Evolutionary conservation across 495 filamentous ascomycete species (phyloP).

Genomic region (Lophium mytilinum): DNA sequence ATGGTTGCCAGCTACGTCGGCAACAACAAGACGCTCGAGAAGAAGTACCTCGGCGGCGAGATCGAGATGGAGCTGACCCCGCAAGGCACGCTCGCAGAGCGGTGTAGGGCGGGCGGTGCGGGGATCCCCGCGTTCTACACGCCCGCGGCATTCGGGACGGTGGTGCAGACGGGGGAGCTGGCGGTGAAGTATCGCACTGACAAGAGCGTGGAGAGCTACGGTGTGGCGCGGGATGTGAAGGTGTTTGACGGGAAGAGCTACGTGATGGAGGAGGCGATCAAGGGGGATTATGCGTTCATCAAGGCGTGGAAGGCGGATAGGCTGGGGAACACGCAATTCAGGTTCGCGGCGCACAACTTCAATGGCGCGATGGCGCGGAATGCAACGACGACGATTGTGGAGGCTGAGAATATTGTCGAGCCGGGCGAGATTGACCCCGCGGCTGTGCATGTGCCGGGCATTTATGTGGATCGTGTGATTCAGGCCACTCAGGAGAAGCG

Average conservation of each 20-base stretch:
- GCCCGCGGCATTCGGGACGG: conserved; percentile 53
- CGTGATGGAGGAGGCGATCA: conserved; percentile 56
- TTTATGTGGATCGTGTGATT: conserved; percentile 57
- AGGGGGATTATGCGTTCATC: conserved; percentile 55
- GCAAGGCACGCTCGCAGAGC: conserved; percentile 57
- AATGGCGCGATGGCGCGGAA: conserved; percentile 54
- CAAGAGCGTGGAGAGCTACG: conserved; percentile 46
- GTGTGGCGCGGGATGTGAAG: conserved; percentile 48
- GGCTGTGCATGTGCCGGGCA: conserved; percentile 53
- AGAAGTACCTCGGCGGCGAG: conserved; percentile 52
- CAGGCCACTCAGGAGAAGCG: conserved; percentile 46
- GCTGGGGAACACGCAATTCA: conserved; percentile 56
- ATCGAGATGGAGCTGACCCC: conserved; percentile 58
- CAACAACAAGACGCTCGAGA: conserved; percentile 57
- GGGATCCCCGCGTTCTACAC: conserved; percentile 63
- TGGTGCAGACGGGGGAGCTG: conserved; percentile 54
- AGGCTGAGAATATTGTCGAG: conserved; percentile 60
- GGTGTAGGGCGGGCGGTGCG: conserved; percentile 54
- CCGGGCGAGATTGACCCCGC: conserved; percentile 50
- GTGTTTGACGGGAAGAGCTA: conserved; percentile 52
- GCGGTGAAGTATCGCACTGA: conserved; percentile 45
- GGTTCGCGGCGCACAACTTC: conserved; percentile 41
- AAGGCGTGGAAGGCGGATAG: conserved; percentile 58
- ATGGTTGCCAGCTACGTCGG: conserved; percentile 56
- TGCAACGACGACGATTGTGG: conserved; percentile 54